These are phyloP conservation scores for Aspergillus sergii DNA, from an alignment of 2,329 filamentous ascomycete genomes.

Conservation along the genomic window DNA sequence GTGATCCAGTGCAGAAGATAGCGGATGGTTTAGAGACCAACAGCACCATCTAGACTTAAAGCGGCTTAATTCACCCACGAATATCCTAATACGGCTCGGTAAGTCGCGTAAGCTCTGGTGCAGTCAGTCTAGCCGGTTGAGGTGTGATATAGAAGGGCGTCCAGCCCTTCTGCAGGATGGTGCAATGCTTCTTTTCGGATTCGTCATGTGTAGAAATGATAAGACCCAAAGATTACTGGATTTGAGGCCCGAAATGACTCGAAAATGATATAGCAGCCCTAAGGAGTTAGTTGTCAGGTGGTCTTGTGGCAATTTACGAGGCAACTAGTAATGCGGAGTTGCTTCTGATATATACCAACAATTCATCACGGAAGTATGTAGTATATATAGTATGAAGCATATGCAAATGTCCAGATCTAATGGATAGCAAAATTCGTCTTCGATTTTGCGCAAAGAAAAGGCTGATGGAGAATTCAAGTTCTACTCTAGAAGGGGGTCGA, in stretches of 20 bases:
- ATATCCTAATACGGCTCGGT: too few species aligned
- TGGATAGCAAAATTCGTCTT: too few species aligned
- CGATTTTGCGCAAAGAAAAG: background rate
- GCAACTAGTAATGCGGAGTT: background rate
- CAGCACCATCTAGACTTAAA: background rate
- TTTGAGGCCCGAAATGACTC: too few species aligned
- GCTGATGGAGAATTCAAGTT: background rate
- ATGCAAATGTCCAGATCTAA: too few species aligned
- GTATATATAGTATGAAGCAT: background rate
- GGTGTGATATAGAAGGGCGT: too few species aligned
- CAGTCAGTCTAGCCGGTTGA: background rate
- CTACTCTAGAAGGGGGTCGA: background rate
- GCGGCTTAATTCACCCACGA: background rate
- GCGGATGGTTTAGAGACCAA: background rate
- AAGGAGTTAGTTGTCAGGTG: background rate
- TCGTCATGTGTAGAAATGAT: too few species aligned
- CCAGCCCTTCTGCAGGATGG: too few species aligned
- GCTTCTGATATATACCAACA: background rate
- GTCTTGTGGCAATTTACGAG: background rate
- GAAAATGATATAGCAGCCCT: too few species aligned
- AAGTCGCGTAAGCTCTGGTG: background rate
- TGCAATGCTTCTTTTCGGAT: too few species aligned
- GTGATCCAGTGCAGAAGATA: background rate
- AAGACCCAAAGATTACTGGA: too few species aligned
- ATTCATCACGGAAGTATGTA: background rate